Evolutionary conservation across 768 basidiomycete species (phyloP), one percentile per base, ranked within the genome.

Genomic region (Lactifluus pinguis): DNA sequence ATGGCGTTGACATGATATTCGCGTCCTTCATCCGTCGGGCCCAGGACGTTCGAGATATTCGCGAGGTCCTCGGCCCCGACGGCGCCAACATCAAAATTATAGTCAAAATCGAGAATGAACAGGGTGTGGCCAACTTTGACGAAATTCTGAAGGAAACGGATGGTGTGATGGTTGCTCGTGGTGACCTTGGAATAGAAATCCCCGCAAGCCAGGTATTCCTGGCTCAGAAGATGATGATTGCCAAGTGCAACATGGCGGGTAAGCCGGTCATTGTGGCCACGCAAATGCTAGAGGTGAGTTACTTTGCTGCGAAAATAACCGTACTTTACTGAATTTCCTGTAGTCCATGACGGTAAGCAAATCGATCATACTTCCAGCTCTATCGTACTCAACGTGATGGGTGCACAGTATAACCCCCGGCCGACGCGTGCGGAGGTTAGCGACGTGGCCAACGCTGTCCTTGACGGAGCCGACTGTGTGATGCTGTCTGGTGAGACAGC

Each of bases 181-280:
- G 97, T 74, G 97, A 99, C 73, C 81, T 99, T 53, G 97, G 97
- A 73, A 99, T 99, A 69, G 97, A 99, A 76, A 99, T 99, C 68
- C 97, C 97, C n/a, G 93, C 97, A 48, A 90, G 88, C 69, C 97
- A 98, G 71, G 97, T 99, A 49, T 99, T 99, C 82, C 79, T 98
- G 69, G 97, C 97, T 8, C 97, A 99, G 74, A 99, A 99, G 80
- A 98, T 98, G 95, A 99, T 99, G 95, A 99, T 98, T 68, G 85
- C 95, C 61, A 98, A 98, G 79, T 97, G 94, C 78, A 98, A 97
- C 80, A 89, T 95, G 70, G 86, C 83, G 57, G 97, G 97, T 68
- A 99, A 99, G 79, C 95, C 97, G 45, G 90, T 92, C 70, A 98
- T 99, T 72, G 95, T 97, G 63, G 97, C 97, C 10, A 99, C 97